Percentiles rank a stretch among this genome's conserved stretches.
phyloP scores from a whole-genome alignment of 352 stramenopile species.

The Phytophthora pistaciae region DNA sequence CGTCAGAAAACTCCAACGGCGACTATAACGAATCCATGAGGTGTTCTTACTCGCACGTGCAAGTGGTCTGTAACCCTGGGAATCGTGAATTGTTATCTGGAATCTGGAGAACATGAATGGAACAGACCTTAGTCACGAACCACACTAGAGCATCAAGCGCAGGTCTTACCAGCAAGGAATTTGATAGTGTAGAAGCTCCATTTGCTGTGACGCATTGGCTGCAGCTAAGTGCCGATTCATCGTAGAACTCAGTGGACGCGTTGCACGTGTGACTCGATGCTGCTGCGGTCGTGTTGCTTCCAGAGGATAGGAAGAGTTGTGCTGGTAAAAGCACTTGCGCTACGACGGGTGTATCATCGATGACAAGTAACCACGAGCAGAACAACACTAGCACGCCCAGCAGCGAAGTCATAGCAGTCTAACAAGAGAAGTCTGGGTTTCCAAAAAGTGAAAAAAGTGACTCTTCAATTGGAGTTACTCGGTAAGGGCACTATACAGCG shows the following conservation, averaged over 20 bases:
- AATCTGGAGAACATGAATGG: slow-evolving; percentile 28
- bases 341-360: slow-evolving; percentile 5
- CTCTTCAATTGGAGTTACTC: slow-evolving; percentile 38
- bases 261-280: slow-evolving; percentile 39
- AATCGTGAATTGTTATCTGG: slow-evolving; percentile 37
- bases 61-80: slow-evolving; percentile 41
- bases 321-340: slow-evolving; percentile 24
- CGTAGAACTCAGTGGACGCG: slow-evolving; percentile 58
- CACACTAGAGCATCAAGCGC: neutral
- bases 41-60: slow-evolving; percentile 52
- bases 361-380: slow-evolving; percentile 4
- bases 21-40: neutral
- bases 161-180: slow-evolving; percentile 46
- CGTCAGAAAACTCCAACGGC: slow-evolving; percentile 3
- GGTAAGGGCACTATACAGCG: too few relatives aligned
- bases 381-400: slow-evolving; percentile 13
- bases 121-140: neutral
- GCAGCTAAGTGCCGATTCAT: slow-evolving; percentile 62
- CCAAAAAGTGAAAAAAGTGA: slow-evolving; percentile 23
- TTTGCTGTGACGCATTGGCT: slow-evolving; percentile 51
- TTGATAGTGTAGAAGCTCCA: slow-evolving; percentile 41
- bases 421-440: neutral
- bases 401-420: slow-evolving; percentile 4
- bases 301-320: slow-evolving; percentile 14
- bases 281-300: slow-evolving; percentile 5